Percentiles rank a stretch among this genome's conserved stretches.
Conservation (phyloP, 768 basidiomycete species). For the Boletus edulis region DNA sequence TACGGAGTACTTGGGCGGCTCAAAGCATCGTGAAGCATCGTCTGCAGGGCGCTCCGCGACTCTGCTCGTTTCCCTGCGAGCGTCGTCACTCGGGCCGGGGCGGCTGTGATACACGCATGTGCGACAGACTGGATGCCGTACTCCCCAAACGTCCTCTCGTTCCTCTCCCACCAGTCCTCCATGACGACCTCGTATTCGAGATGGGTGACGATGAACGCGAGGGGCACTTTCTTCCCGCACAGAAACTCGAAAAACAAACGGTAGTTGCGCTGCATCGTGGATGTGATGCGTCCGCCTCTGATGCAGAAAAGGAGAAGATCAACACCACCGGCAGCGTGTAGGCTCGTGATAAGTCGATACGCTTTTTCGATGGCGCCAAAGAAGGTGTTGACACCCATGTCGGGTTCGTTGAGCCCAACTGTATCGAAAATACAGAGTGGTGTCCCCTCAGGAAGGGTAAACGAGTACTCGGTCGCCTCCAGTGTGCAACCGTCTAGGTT, state of each 20-base stretch:
- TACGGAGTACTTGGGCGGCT: background rate
- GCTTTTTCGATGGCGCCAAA: conserved; percentile 11
- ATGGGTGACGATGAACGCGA: conserved; percentile 13
- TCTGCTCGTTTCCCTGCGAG: background rate
- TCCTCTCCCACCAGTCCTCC: conserved; percentile 14
- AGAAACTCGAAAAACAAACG: conserved; percentile 14
- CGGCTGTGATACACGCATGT: conserved; percentile 12
- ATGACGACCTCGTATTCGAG: conserved; percentile 4
- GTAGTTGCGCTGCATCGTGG: conserved; percentile 7
- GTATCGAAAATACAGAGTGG: conserved; percentile 4
- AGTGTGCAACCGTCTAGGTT: conserved; percentile 1
- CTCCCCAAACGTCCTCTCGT: background rate
- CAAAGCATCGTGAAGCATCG: background rate
- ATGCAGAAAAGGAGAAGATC: conserved; percentile 18
- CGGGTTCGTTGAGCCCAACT: conserved; percentile 10
- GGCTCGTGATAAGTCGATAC: background rate
- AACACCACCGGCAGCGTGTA: conserved; percentile 6
- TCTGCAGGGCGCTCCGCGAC: background rate
- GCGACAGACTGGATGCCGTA: conserved; percentile 1
- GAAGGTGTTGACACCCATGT: background rate
- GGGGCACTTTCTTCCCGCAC: conserved; percentile 4
- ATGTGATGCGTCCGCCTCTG: conserved; percentile 1
- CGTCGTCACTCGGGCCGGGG: background rate
- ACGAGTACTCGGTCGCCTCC: background rate
- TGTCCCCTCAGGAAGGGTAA: background rate